Conservation (phyloP, 202 grass and related monocot genomes). For the Miscanthus sacchariflorus region DNA sequence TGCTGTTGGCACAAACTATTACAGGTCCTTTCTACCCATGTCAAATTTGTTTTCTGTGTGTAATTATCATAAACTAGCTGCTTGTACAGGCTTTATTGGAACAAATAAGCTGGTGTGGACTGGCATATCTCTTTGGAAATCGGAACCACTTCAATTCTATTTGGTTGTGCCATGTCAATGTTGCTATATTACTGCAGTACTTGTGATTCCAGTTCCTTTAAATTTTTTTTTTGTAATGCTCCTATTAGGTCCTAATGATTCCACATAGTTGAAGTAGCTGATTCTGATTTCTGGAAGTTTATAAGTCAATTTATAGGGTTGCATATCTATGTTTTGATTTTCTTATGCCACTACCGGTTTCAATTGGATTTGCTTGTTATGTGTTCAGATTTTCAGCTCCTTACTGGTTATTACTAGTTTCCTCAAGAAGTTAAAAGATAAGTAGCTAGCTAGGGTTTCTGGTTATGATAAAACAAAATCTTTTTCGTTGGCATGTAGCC, state of each 20-base stretch:
- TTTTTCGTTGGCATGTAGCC: too few species aligned
- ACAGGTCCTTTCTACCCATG: background rate
- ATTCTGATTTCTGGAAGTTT: background rate
- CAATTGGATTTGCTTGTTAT: background rate
- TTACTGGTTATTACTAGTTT: too few species aligned
- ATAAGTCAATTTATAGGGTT: background rate
- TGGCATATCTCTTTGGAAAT: background rate
- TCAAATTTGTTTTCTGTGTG: conserved; percentile 11
- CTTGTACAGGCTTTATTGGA: background rate
- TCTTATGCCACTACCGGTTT: background rate
- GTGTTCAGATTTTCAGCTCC: background rate
- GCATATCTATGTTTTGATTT: background rate
- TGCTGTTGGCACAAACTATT: background rate
- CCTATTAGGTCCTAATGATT: background rate
- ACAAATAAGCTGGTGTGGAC: background rate
- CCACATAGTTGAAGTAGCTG: background rate
- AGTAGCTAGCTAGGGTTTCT: too few species aligned
- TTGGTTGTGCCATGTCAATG: background rate
- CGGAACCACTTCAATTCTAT: background rate
- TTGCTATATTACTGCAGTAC: background rate
- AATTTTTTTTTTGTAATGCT: background rate
- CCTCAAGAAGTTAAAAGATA: too few species aligned
- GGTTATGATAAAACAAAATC: too few species aligned
- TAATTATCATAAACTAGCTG: background rate
- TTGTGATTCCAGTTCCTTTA: background rate